These are phyloP conservation scores for Raddia distichophylla DNA, from an alignment of 176 grass and related monocot species.

Conservation along the genomic window DNA sequence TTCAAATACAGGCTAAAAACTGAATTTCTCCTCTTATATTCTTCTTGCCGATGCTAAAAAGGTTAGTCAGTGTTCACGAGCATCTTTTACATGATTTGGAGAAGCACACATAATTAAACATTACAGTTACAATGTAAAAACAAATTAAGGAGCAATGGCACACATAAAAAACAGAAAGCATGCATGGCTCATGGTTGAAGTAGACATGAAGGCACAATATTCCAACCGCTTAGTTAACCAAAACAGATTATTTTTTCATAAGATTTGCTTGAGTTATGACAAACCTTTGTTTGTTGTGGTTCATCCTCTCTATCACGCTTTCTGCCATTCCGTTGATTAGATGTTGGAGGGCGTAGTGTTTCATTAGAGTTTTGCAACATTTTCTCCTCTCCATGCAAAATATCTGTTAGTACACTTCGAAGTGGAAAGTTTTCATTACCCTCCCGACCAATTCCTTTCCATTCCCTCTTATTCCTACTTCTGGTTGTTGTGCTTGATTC, in stretches of 20 bases:
- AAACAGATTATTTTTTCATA: not conserved
- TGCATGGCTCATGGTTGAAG: not conserved
- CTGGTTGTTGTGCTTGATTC: constrained; percentile 53
- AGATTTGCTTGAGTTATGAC: constrained; percentile 11
- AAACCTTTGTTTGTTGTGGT: constrained; percentile 70
- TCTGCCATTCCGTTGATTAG: constrained; percentile 55
- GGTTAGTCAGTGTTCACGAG: not conserved
- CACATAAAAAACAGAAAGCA: not conserved
- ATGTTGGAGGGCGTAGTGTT: constrained; percentile 39
- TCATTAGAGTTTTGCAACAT: constrained; percentile 49
- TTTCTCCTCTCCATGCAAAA: constrained; percentile 82
- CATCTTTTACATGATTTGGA: constrained; percentile 7
- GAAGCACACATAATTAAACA: constrained; percentile 22
- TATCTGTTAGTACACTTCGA: constrained; percentile 72
- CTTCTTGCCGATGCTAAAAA: not conserved
- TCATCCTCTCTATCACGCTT: constrained; percentile 75
- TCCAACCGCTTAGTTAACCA: constrained; percentile 20
- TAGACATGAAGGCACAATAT: constrained; percentile 23
- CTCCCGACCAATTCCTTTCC: constrained; percentile 59
- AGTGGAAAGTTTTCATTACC: constrained; percentile 72
- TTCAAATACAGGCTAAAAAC: constrained; percentile 4
- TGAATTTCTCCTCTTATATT: not conserved
- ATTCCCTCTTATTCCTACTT: constrained; percentile 64
- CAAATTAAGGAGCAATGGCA: constrained; percentile 8
- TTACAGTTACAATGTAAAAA: not conserved